Base-by-base conservation (phyloP, 2,329 filamentous ascomycete genomes). In the Leptographium procerum region DNA sequence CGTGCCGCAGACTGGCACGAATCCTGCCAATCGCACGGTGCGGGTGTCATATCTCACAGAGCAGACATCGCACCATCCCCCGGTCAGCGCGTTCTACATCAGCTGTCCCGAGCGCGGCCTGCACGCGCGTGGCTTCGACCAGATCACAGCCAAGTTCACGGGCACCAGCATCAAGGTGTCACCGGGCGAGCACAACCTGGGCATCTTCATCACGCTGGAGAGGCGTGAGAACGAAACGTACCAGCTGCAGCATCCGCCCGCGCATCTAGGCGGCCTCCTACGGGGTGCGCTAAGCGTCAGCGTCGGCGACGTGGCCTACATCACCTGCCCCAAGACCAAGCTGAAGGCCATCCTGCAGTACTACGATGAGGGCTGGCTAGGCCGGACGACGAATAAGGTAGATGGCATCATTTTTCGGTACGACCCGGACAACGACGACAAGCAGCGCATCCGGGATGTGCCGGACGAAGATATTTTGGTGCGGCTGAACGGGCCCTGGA, bases 121-220 rank as follows among this genome's bases (percentile, higher is more conserved):
- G 64, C 84, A 84, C 43, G 94, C 94, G 19, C 82, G 87, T 60
- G 94, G 94, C 1, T 99, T 92, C 69, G 94, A 99, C 69, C 94
- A 99, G 75, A 86, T 99, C 66, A 92, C 88, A 65, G 94, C 94
- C 68, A 97, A 96, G 72, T 99, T 99, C 73, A 97, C 94, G 1
- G 94, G 94, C 59, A 96, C 94, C 22, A 92, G 89, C 65, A 82
- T 99, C 71, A 90, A 91, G 69, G 92, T 99, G 43, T 85, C 87
- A 26, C 90, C 94, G 0, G 94, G 94, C 62, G 86, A 91, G 69
- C 90, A 95, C 75, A 99, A 99, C 71, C 78, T 95, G 64, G 94
- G 94, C 63, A 97, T 99, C 66, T 99, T 96, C 73, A 86, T 99
- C 70, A 91, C 84, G 11, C 75, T 97, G 29, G 84, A 90, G 66